These are phyloP conservation scores for Phytophthora cactorum DNA, from an alignment of 352 stramenopile genomes.

Conservation along the genomic window DNA sequence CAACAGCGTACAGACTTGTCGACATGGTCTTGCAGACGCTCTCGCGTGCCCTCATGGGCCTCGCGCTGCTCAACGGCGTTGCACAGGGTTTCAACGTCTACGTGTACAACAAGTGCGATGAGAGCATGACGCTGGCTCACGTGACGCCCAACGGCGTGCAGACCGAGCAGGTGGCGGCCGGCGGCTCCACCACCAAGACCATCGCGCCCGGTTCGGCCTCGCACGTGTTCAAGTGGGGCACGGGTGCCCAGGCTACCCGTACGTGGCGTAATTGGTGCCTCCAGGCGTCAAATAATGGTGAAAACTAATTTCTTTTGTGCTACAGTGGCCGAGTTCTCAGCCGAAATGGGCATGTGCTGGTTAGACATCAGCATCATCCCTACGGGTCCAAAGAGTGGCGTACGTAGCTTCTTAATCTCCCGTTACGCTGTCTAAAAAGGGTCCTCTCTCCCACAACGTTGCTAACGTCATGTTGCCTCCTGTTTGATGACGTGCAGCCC, in stretches of 20 bases:
- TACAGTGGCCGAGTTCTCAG: slow-evolving; percentile 73
- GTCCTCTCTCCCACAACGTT: slow-evolving; percentile 8
- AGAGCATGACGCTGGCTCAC: slow-evolving; percentile 52
- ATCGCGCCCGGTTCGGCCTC: slow-evolving; percentile 42
- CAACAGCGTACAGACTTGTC: slow-evolving; percentile 25
- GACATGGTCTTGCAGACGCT: slow-evolving; percentile 47
- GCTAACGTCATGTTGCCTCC: slow-evolving; percentile 21
- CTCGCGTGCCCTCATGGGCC: slow-evolving; percentile 29
- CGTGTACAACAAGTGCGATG: slow-evolving; percentile 63
- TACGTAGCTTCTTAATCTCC: slow-evolving; percentile 38
- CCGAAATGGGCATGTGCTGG: slow-evolving; percentile 56
- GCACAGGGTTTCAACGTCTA: slow-evolving; percentile 54
- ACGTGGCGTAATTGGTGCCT: slow-evolving; percentile 17
- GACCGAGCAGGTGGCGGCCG: slow-evolving; percentile 38
- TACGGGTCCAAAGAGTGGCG: slow-evolving; percentile 60
- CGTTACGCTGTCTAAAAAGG: slow-evolving; percentile 12
- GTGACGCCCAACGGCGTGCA: slow-evolving; percentile 33
- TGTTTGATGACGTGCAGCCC: slow-evolving; percentile 31
- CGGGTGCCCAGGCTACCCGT: slow-evolving; percentile 60
- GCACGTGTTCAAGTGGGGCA: slow-evolving; percentile 62
- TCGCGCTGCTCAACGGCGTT: slow-evolving; percentile 39
- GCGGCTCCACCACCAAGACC: slow-evolving; percentile 37
- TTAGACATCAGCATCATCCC: slow-evolving; percentile 84
- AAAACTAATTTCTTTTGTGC: not conserved
- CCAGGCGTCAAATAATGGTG: not conserved